Evolutionary conservation across 1,139 yeast species (phyloP).

Genomic region (Saccharomyces hybrid): DNA sequence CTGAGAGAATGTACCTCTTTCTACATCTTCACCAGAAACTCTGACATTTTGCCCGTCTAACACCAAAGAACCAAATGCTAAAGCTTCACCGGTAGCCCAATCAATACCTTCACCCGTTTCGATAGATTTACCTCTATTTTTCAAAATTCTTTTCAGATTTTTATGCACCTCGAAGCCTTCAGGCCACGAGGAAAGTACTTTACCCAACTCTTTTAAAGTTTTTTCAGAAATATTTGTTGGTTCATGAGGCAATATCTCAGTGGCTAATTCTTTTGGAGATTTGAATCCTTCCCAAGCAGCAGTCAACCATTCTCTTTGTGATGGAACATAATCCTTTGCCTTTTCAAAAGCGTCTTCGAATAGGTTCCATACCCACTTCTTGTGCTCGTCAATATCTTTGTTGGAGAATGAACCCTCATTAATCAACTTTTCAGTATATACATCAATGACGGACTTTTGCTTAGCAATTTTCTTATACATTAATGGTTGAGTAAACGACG

Average conservation of each 20-base stretch:
- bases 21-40: slow-evolving; percentile 98
- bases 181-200: slow-evolving; percentile 75
- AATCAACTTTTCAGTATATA: slow-evolving; percentile 71
- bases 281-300: slow-evolving; percentile 99
- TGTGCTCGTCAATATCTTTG: slow-evolving; percentile 91
- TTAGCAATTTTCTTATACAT: slow-evolving; percentile 90
- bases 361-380: slow-evolving; percentile 94
- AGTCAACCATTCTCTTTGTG: slow-evolving; percentile 95
- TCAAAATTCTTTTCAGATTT: slow-evolving; percentile 91
- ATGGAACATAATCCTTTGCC: slow-evolving; percentile 85
- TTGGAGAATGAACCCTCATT: slow-evolving; percentile 82
- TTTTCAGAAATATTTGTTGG: slow-evolving; percentile 47
- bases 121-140: slow-evolving; percentile 76
- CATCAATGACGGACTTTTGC: slow-evolving; percentile 81
- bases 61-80: slow-evolving; percentile 89
- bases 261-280: slow-evolving; percentile 94
- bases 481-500: slow-evolving; percentile 95
- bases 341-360: slow-evolving; percentile 84
- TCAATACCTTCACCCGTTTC: slow-evolving; percentile 92
- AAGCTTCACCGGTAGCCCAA: slow-evolving; percentile 99
- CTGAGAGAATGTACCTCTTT: slow-evolving; percentile 99
- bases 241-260: slow-evolving; percentile 89
- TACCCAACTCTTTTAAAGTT: slow-evolving; percentile 38
- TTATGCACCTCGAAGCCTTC: slow-evolving; percentile 85
- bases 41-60: slow-evolving; percentile 95